Conservation (phyloP, 164 flowering plant genomes). For the Amborella trichopoda region DNA sequence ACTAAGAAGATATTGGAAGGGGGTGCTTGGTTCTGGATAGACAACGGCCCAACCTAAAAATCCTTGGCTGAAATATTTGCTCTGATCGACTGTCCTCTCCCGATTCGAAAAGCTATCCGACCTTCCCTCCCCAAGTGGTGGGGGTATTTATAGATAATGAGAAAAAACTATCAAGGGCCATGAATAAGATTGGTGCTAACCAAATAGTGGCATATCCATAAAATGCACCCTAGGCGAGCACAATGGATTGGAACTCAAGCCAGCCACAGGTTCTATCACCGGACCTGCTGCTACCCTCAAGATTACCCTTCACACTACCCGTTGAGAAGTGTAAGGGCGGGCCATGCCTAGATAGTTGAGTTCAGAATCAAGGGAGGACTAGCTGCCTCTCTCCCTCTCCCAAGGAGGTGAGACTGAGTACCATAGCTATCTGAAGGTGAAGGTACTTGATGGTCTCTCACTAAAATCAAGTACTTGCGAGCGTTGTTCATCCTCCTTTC, state of each 20-base stretch:
- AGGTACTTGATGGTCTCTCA: too few relatives aligned
- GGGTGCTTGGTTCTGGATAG: too few relatives aligned
- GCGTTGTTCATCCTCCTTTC: too few relatives aligned
- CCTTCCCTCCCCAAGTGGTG: neutral
- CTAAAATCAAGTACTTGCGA: too few relatives aligned
- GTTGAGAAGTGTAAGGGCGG: slow-evolving; percentile 2
- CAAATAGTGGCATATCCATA: neutral
- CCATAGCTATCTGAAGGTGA: too few relatives aligned
- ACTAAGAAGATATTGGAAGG: too few relatives aligned
- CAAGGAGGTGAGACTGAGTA: too few relatives aligned
- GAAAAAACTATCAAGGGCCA: neutral
- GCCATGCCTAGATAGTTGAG: neutral
- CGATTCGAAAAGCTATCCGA: neutral
- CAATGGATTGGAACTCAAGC: neutral
- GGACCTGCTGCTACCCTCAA: neutral
- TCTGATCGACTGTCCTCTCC: neutral
- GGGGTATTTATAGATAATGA: neutral
- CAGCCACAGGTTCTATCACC: neutral
- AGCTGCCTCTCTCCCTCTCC: too few relatives aligned
- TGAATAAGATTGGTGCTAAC: neutral
- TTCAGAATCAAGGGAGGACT: too few relatives aligned
- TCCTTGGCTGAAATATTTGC: too few relatives aligned
- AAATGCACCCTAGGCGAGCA: neutral
- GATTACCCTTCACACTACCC: neutral
- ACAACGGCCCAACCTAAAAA: too few relatives aligned